These are phyloP conservation scores for Aspergillus bombycis DNA, from an alignment of 2,329 filamentous ascomycete species.

Conservation along the genomic window DNA sequence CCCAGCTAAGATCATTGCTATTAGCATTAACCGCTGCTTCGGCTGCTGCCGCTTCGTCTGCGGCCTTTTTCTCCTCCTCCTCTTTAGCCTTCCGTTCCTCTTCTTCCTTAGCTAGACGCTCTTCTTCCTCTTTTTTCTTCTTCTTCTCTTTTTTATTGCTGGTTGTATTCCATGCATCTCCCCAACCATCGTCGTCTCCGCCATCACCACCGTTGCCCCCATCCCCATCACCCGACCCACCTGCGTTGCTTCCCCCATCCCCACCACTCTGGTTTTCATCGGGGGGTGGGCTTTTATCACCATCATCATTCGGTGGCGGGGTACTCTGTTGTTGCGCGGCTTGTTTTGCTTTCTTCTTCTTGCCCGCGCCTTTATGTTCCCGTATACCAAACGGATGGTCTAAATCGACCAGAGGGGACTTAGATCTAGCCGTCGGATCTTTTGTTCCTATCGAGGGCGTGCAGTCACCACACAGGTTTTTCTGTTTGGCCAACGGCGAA, in stretches of 20 bases:
- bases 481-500: constrained; percentile 31
- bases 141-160: constrained; percentile 41
- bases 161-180: constrained; percentile 43
- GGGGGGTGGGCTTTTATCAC: constrained; percentile 17
- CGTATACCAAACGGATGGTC: constrained; percentile 28
- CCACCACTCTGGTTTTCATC: constrained; percentile 25
- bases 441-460: constrained; percentile 11
- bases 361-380: constrained; percentile 32
- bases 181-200: constrained; percentile 38
- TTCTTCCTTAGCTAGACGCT: constrained; percentile 29
- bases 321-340: constrained; percentile 19
- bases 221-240: constrained; percentile 36
- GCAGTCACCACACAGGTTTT: constrained; percentile 12
- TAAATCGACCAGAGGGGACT: constrained; percentile 29
- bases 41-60: constrained; percentile 29
- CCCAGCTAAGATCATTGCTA: constrained; percentile 47
- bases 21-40: constrained; percentile 29
- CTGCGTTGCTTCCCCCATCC: constrained; percentile 25
- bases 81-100: constrained; percentile 29
- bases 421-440: constrained; percentile 11
- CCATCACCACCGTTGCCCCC: constrained; percentile 38
- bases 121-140: constrained; percentile 35
- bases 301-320: constrained; percentile 33
- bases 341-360: constrained; percentile 26
- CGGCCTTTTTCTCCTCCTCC: constrained; percentile 33